These are phyloP conservation scores for Allantophomopsis cytisporea DNA, from an alignment of 2,329 filamentous ascomycete species.

Conservation along the genomic window DNA sequence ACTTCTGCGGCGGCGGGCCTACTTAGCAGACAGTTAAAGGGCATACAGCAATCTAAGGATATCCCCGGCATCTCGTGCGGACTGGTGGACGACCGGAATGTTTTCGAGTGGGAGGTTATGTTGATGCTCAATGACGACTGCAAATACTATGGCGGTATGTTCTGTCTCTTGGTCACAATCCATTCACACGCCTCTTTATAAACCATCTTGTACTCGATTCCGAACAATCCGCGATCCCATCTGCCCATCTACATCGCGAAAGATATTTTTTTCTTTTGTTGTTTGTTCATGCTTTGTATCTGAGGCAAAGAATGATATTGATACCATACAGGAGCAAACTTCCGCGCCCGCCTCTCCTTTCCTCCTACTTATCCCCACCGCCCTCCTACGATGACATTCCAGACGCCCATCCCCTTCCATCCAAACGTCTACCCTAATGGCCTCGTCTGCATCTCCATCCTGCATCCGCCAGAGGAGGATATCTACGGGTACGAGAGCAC, in stretches of 20 bases:
- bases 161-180: not conserved
- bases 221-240: too few species aligned
- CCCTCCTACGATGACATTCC: conserved; percentile 82
- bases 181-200: too few species aligned
- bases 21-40: conserved; percentile 75
- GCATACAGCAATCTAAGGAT: conserved; percentile 85
- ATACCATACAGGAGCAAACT: conserved; percentile 61
- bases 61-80: conserved; percentile 92
- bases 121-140: conserved; percentile 95
- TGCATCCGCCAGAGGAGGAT: conserved; percentile 91
- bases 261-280: not conserved
- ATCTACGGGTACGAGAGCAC: conserved; percentile 87
- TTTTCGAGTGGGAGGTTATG: conserved; percentile 98
- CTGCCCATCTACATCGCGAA: not conserved
- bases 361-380: conserved; percentile 75
- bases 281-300: not conserved
- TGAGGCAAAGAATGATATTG: too few species aligned
- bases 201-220: too few species aligned
- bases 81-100: conserved; percentile 68
- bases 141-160: conserved; percentile 80
- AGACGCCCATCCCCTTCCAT: conserved; percentile 65
- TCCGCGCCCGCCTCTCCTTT: conserved; percentile 74
- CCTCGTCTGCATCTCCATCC: conserved; percentile 89
- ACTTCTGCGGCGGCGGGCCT: conserved; percentile 44
- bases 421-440: conserved; percentile 86